Evolutionary conservation across 495 filamentous ascomycete species (phyloP), one percentile per base, ranked within the genome.

Genomic region (Aspergillus heteromorphus): DNA sequence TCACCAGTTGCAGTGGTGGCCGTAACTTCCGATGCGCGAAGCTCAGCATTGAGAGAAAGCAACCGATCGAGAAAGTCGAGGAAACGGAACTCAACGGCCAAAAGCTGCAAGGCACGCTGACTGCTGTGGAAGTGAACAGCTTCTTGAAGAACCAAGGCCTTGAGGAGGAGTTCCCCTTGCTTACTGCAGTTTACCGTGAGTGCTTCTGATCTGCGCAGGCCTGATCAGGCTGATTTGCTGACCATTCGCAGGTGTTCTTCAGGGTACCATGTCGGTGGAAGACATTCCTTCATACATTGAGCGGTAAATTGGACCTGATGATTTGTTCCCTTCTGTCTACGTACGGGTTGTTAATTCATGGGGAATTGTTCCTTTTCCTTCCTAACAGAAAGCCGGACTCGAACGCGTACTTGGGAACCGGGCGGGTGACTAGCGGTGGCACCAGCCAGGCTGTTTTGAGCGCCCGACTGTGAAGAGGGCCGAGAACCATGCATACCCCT

Each of bases 1-100:
- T 97, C 62, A 97, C 95, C 16, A 90, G 85, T 58, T 97, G 92
- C 73, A 85, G 83, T 55, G 87, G 90, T 36, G 95, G 95, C 21
- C 81, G 95, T 21, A 99, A 99, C 69, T 93, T 89, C 79, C 83
- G 89, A 47, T 97, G 91, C 66, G 93, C 95, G 30, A 95, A 87
- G 81, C 83, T 92, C 74, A 86, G 86, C 13, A 81, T 96, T 25
- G 81, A 93, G 80, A 80, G 85, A 59, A 85, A 86, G 34, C 79
- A 89, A 53, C 79, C 82, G 36, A 87, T 99, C 41, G 84, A 86
- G 54, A 89, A 97, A 74, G 80, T 99, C 53, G 95, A 97, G 80
- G 78, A 81, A 65, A 78, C 79, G 38, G 91, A 96, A 71, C 77
- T 99, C 56, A 99, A 99, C 67, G 95, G 95, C 29, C 95, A 99